Conservation (phyloP, 192 early-diverging fungal genomes). For the Anaeromyces robustus region DNA sequence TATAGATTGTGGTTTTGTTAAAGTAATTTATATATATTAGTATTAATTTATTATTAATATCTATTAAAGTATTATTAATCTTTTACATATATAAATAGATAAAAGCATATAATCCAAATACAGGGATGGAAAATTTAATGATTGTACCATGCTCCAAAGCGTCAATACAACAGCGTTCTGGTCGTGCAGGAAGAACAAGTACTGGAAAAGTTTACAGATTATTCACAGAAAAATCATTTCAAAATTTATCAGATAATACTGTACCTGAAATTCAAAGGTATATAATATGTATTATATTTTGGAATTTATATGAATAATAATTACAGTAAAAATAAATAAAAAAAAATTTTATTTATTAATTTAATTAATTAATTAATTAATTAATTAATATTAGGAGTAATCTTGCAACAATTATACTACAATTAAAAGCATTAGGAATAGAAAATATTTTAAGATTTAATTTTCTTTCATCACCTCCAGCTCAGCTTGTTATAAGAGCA, state of each 20-base stretch:
- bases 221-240: slow-evolving; percentile 24
- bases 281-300: not conserved
- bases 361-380: too few species aligned
- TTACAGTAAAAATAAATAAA: not conserved
- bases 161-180: slow-evolving; percentile 22
- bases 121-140: slow-evolving; percentile 21
- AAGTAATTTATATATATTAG: slow-evolving; percentile 13
- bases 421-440: slow-evolving; percentile 66
- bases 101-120: slow-evolving; percentile 18
- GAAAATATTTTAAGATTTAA: slow-evolving; percentile 66
- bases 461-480: slow-evolving; percentile 59
- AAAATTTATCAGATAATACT: slow-evolving; percentile 5
- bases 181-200: slow-evolving; percentile 24
- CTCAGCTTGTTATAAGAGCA: slow-evolving; percentile 48
- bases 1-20: slow-evolving; percentile 66
- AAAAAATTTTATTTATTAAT: too few species aligned
- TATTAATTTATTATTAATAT: not conserved
- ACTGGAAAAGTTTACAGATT: slow-evolving; percentile 35
- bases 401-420: slow-evolving; percentile 46
- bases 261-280: slow-evolving; percentile 40
- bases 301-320: not conserved
- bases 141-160: slow-evolving; percentile 21
- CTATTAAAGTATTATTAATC: not conserved
- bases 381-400: slow-evolving; percentile 26
- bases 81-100: slow-evolving; percentile 13